Base-by-base conservation (phyloP, 2,329 filamentous ascomycete genomes). In the Stachybotrys echinatus region DNA sequence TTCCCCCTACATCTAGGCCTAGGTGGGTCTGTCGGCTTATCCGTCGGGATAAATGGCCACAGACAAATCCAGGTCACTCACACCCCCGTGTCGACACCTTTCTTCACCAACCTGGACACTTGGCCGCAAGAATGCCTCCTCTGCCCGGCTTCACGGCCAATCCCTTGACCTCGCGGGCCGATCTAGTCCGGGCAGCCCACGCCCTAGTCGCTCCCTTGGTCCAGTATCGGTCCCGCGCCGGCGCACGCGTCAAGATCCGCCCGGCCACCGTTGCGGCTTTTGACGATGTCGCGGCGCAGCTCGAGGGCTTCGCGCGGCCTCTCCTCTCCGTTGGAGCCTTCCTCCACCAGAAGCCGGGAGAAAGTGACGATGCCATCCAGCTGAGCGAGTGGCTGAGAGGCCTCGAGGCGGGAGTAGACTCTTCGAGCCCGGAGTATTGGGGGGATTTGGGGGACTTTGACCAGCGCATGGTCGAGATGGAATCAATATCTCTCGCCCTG, bases 391-490 rank as follows among this genome's bases (percentile, higher is more conserved):
- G 18, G 21, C n/a, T 34, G 23, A 12, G 39, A 47, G 40, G 46
- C 49, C 5, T 23, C 54, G 3, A 40, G 50, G 14, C 52, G 55
- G 22, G 67, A 64, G 65, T 45, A 2, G 60, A 71, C 31, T 65
- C 66, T 0, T 49, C 44, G 2, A 58, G 60, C 31, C 44, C 52
- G 1, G 68, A 69, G 37, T 79, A 74, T 55, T 79, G 75, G 75
- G 75, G 74, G 0, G 58, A 63, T 6, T 64, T 78, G 2, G 61
- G 63, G 3, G 58, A 73, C 19, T 63, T 63, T 14, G 74, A 79
- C 52, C 75, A 79, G 56, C 60, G 75, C 2, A 79, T 78, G 75
- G 76, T 79, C 4, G 76, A 79, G 55, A 70, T 74, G 55, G 75
- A 79, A 53, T 71, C 73, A 17, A 68, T 79, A 6, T 68, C 73